Evolutionary conservation across 2,329 filamentous ascomycete species (phyloP).

Genomic region (Neonectria neomacrospora): DNA sequence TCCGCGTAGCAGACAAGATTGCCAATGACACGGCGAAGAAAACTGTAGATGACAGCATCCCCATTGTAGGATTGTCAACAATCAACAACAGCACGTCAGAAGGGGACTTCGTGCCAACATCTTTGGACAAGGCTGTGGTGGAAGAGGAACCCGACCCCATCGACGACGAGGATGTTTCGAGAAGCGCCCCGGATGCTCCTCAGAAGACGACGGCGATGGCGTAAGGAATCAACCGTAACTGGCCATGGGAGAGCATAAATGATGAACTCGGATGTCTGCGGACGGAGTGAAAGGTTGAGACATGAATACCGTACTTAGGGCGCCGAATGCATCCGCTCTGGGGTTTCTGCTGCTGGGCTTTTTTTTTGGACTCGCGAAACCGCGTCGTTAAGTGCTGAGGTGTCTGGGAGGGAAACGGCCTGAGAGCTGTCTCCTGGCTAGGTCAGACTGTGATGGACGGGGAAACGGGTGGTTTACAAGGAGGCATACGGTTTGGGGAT

Average conservation of each 20-base stretch:
- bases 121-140: conserved; percentile 61
- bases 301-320: background rate
- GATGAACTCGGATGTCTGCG: background rate
- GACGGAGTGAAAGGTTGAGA: background rate
- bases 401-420: background rate
- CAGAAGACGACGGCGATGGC: conserved; percentile 29
- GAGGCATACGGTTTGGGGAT: conserved; percentile 17
- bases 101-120: conserved; percentile 62
- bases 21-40: conserved; percentile 68
- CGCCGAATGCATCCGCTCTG: background rate
- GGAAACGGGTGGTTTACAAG: conserved; percentile 19
- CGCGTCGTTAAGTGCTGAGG: background rate
- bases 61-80: conserved; percentile 68
- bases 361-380: conserved; percentile 22
- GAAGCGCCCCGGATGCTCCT: conserved; percentile 29
- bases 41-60: conserved; percentile 64
- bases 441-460: conserved; percentile 2
- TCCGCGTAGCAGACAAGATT: conserved; percentile 71
- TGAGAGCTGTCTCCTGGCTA: background rate
- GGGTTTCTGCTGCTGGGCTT: conserved; percentile 8
- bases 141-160: conserved; percentile 60
- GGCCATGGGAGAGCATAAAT: background rate
- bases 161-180: conserved; percentile 49
- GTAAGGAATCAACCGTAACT: background rate
- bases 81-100: conserved; percentile 62